Evolutionary conservation across 495 filamentous ascomycete genomes (phyloP), one percentile per base, ranked within the genome.

Genomic region (Talaromyces borbonicus): DNA sequence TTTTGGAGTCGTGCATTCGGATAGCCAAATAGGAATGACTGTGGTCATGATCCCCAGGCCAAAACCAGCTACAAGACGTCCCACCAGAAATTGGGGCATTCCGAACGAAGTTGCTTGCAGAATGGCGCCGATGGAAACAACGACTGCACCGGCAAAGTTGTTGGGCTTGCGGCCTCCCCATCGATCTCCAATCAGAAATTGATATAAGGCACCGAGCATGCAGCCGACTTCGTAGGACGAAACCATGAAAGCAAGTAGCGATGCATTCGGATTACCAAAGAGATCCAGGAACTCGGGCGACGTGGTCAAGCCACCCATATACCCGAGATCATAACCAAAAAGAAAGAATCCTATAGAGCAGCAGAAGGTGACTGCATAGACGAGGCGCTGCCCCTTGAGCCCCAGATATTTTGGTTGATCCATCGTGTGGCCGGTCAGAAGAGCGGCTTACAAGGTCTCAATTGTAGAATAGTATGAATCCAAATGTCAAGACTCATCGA

Each of bases 1-100:
- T 72, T 74, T 8, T 77, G 82, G 51, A 81, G 81, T 19, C 74
- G 73, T 52, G 33, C 58, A 84, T 57, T 87, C 84, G 5, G 79
- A 76, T 16, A 84, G 74, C 52, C 85, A 86, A 22, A 78, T 75
- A 1, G 82, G 84, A 2, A 80, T 83, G 12, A 82, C 83, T 8
- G 81, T 73, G 32, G 78, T 72, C 42, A 73, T 72, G 18, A 85
- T 78, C 14, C 73, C 74, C 16, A 84, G 75, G 7, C 83, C 82
- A 50, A 86, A 84, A 3, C 83, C 81, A 8, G 87, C 73, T 12
- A 85, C 56, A 54, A 87, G 84, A 6, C 84, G 76, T 25, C 81
- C 84, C 20, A 70, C 78, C 53, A 84, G 75, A 52, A 86, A 85
- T 51, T 72, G 66, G 5, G 52, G 50, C 14, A 71, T 54, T 32